Percentiles rank a stretch among this genome's conserved stretches.
phyloP scores from a whole-genome alignment of 495 filamentous ascomycete species.

The Talaromyces trachyspermus region DNA sequence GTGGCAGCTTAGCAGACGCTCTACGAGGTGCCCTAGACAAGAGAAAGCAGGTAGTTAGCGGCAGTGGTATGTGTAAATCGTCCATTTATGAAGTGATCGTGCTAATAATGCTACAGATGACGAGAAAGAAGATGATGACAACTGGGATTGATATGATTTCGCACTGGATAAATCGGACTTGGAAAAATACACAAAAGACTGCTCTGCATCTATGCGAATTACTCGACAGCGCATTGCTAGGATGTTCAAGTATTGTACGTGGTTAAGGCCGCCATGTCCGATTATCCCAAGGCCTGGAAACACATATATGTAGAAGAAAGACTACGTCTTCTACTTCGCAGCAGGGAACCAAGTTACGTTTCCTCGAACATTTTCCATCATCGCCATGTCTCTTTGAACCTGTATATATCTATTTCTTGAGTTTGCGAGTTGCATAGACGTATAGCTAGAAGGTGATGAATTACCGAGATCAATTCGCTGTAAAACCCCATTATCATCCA shows the following conservation, averaged over 20 bases:
- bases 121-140: constrained; percentile 69
- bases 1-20: constrained; percentile 71
- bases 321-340: too few relatives aligned
- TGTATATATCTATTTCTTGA: not conserved
- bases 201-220: too few relatives aligned
- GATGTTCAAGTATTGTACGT: not conserved
- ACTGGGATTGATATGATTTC: constrained; percentile 39
- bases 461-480: too few relatives aligned
- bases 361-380: too few relatives aligned
- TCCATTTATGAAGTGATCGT: constrained; percentile 14
- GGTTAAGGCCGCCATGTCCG: too few relatives aligned
- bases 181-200: too few relatives aligned
- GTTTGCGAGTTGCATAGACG: not conserved
- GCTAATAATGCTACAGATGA: constrained; percentile 50
- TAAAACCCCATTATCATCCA: too few relatives aligned
- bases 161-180: too few relatives aligned
- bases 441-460: not conserved
- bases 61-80: constrained; percentile 66
- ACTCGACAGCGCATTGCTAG: not conserved
- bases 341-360: too few relatives aligned
- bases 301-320: too few relatives aligned
- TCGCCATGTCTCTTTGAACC: not conserved
- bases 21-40: constrained; percentile 68
- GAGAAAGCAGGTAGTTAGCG: constrained; percentile 82
- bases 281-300: too few relatives aligned